Base-by-base conservation (phyloP, 139 green algal species). In the Closterium sp. region DNA sequence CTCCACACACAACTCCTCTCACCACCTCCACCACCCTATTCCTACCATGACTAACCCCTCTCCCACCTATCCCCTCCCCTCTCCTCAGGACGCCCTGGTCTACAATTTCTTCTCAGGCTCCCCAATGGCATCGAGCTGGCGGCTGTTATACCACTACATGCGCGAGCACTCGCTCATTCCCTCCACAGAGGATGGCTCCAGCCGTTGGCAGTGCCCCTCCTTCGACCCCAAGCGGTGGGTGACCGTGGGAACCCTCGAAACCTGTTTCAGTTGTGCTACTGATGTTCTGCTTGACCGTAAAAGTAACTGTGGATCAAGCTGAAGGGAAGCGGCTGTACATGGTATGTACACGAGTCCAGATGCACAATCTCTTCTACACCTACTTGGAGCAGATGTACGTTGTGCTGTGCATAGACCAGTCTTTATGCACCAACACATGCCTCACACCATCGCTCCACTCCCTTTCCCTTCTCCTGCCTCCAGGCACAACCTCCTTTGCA, bases 301-400 rank as follows among this genome's bases (percentile, higher is more conserved):
- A 88, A 96, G 86, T 87, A 96, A 91, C 96, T 98, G 87, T 96
- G 91, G 31, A 95, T 96, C 90, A 96, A 98, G 95, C 94, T 98
- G 31, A 97, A 97, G 92, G n/a, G n/a, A n/a, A n/a, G n/a, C 95
- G 97, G 88, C 95, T 98, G 42, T 98, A 98, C 94, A 97, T 97
- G 3, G 97, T 96, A 4, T 50, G 97, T 31, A 98, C 97, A 1
- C 93, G 96, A 1, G 96, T 96, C 42, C 9, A 28, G 27, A 32
- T 9, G 89, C 92, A 94, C 34, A 87, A 96, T 89, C 89, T 97
- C 91, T 96, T 98, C 85, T 95, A 89, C 38, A 95, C 96, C 89
- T 96, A 98, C 94, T 93, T 98, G 42, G 97, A 97, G 92, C 95
- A 97, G 87, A 94, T 98, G 30, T 98, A 98, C 94, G 97, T 97